Base-by-base conservation (phyloP, 495 filamentous ascomycete species). In the Hapsidospora chrysogenum region DNA sequence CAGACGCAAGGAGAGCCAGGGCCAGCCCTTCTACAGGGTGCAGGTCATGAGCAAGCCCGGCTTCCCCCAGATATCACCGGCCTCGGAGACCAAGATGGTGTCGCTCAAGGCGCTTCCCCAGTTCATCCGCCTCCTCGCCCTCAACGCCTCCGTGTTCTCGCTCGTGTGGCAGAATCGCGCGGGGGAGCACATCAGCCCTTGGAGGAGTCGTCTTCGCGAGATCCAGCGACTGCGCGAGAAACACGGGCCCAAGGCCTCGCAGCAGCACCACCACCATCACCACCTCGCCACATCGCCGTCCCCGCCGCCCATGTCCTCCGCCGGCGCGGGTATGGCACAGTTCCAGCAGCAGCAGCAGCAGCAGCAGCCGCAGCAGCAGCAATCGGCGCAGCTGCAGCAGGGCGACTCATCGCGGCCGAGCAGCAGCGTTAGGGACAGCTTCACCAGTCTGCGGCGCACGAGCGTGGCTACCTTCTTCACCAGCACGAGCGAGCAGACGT, bases 121-220 rank as follows among this genome's bases (percentile, higher is more conserved):
- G n/a, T 92, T 92, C 48, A 78, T 94, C 25, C 79, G 92, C 16
- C 78, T 93, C 41, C 64, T 99, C 5, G 85, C 87, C 1, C 66
- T 96, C 39, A 96, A 92, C 51, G 85, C 92, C 1, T 92, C 82
- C 9, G 82, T 95, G 13, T 93, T 94, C 54, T 80, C 78, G 5
- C 70, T 80, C 31, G 86, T 95, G 30, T 95, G 89, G 83, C 57
- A 60, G 8, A 78, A 76, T 46, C 72, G 76, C 39, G 72, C 79
- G 37, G 80, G 81, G 38, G 85, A 94, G 56, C 73, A 93, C 46
- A 63, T 87, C 9, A 92, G 85, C 0, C 80, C 81, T 11, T 95
- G 89, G 86, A 74, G 85, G 18, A 81, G 78, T 36, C 74, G 89
- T 32, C 66, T 96, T 4, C 72, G 75, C 17, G 78, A 89, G 48